These are phyloP conservation scores for Calonectria multiphialidica DNA, from an alignment of 2,329 filamentous ascomycete species.

Conservation along the genomic window DNA sequence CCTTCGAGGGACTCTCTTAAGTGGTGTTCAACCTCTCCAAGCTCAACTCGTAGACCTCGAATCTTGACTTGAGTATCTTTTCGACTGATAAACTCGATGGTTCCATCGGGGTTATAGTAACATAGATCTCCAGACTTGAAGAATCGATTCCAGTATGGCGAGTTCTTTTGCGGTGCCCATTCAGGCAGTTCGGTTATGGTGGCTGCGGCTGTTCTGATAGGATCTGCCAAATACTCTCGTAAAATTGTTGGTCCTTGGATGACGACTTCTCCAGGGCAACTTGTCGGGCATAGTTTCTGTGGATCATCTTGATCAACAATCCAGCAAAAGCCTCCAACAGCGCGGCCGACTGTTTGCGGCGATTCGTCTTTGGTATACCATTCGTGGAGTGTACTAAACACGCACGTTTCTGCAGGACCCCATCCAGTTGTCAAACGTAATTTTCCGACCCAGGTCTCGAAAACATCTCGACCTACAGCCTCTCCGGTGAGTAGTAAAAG, in stretches of 20 bases:
- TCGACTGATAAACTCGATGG: neutral
- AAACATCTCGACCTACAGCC: neutral
- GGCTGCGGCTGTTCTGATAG: neutral
- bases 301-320: slow-evolving; percentile 5
- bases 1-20: neutral
- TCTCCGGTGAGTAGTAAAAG: neutral
- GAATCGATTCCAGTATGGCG: slow-evolving; percentile 3
- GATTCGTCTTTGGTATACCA: slow-evolving; percentile 8
- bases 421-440: neutral
- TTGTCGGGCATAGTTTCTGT: neutral
- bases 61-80: slow-evolving; percentile 67
- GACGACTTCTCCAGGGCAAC: neutral
- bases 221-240: slow-evolving; percentile 2
- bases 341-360: neutral
- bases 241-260: neutral
- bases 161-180: neutral
- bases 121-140: slow-evolving; percentile 4
- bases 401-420: slow-evolving; percentile 3
- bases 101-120: neutral
- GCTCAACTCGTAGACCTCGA: slow-evolving; percentile 57
- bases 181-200: neutral
- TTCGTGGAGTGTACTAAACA: neutral
- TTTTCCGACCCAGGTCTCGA: slow-evolving; percentile 8
- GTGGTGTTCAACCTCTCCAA: slow-evolving; percentile 2
- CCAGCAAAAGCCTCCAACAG: slow-evolving; percentile 4